Base-by-base conservation (phyloP, 148 eudicot species). In the Dysphania ambrosioides region DNA sequence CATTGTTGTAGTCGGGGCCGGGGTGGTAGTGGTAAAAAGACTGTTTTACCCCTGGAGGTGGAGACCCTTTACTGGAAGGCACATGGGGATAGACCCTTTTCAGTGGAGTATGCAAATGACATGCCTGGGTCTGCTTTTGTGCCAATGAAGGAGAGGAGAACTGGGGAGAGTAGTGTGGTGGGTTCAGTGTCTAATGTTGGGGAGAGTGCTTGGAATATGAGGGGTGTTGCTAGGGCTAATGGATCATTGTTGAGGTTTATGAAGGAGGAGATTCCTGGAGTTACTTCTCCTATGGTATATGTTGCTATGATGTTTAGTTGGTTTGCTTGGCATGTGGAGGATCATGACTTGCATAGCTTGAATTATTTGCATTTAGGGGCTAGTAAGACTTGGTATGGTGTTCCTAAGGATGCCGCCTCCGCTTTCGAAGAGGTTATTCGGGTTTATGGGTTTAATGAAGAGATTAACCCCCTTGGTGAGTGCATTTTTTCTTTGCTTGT, bases 251-350 rank as follows among this genome's bases (percentile, higher is more conserved):
- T 95, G 84, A 88, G 84, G 92, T 95, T 90, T 60, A 92, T 95
- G 99, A 95, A 88, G 87, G 97, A 90, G 86, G 99, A 95, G 16
- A 95, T 95, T 10, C 94, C 96, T 12, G 99, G 98, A 13, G 99
- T 95, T 29, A 95, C 99, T 1, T 92, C 99, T n/a, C 99, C 99
- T 1, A 95, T 95, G 98, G 92, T 95, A 67, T 95, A 95, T 78
- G 77, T 92, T 23, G 92, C 97, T 23, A 95, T 95, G 99, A 66
- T 95, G 91, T 95, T 95, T 82, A 95, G 99, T 72, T 95, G 99
- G 99, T 95, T 95, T 82, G 99, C 99, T 82, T 95, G 99, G 99
- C 99, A 95, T 78, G 97, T 88, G 47, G 99, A 95, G 79, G 99
- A 95, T 80, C 99, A 95, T 85, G 99, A 95, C 51, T 78, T 95